Evolutionary conservation across 305 asterid species (phyloP), one percentile per base, ranked within the genome.

Genomic region (Striga hermonthica): DNA sequence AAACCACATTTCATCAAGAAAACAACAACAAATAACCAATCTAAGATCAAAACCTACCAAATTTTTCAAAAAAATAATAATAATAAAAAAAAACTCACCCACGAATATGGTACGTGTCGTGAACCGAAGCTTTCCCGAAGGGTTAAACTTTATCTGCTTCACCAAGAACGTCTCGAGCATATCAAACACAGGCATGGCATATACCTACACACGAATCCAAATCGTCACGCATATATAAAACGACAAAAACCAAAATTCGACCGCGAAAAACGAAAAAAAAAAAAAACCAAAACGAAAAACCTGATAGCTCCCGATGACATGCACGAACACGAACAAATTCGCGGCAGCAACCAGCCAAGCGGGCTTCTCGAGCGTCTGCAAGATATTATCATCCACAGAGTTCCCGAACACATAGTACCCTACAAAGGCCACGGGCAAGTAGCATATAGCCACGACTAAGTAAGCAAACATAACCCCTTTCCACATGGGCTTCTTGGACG

Each of bases 261-360:
- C 6, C 9, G 44, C 44, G 9, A 14, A 0, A 14, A 5, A 4
- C 0, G 0, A 35, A 60, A 15, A 39, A 31, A 45, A 31, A 12
- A 28, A 47, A 4, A 31, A 28, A 28, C 1, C 1, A 0, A 31
- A n/a, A 22, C 9, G 6, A n/a, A 3, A 14, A 37, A 83, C 94
- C 86, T 88, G 96, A 45, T 88, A 88, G 63, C 94, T 79, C 58
- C 94, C 96, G 40, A 86, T 62, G 56, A 86, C 94, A 69, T 88
- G 96, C 5, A 88, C 31, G 3, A 88, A 83, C 56, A 88, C 94
- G 38, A 86, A 84, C 67, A 84, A 4, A 68, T 88, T 86, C 12
- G 96, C 96, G 9, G 73, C 0, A 0, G 87, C 84, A 16, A 88
- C 56, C 41, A 88, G 82, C 96, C 94, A 86, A 1, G 3, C 5